Evolutionary conservation across 2,329 filamentous ascomycete genomes (phyloP).

Genomic region (Claviceps purpurea): DNA sequence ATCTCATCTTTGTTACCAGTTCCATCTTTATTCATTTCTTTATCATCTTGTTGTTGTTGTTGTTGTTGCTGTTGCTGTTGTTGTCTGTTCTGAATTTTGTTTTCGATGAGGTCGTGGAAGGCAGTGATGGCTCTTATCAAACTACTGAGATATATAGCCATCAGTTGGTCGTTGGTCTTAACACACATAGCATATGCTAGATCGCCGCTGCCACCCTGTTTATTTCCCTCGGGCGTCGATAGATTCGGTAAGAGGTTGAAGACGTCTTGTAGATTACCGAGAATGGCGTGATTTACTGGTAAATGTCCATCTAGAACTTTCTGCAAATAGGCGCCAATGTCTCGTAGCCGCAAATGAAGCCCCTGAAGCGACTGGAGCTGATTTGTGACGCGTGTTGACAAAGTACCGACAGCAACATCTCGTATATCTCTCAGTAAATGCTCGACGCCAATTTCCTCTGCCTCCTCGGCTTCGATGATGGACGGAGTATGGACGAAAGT

Average conservation of each 20-base stretch:
- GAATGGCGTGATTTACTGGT: slow-evolving; percentile 91
- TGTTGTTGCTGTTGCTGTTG: slow-evolving; percentile 81
- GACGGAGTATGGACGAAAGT: slow-evolving; percentile 98
- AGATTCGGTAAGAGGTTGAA: slow-evolving; percentile 98
- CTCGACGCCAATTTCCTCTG: slow-evolving; percentile 97
- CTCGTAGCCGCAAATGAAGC: slow-evolving; percentile 81
- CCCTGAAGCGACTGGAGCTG: slow-evolving; percentile 96
- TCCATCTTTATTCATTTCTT: slow-evolving; percentile 74
- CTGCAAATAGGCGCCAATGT: slow-evolving; percentile 90
- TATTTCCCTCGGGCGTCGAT: slow-evolving; percentile 62
- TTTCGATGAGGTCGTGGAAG: slow-evolving; percentile 98
- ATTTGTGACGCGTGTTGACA: slow-evolving; percentile 93
- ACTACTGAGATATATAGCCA: slow-evolving; percentile 95
- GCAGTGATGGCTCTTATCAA: slow-evolving; percentile 95
- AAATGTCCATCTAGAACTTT: slow-evolving; percentile 89
- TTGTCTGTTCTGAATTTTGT: slow-evolving; percentile 98
- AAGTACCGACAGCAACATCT: slow-evolving; percentile 90
- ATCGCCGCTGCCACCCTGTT: slow-evolving; percentile 59
- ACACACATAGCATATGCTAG: slow-evolving; percentile 93
- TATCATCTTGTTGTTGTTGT: slow-evolving; percentile 85
- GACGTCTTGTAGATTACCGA: slow-evolving; percentile 96
- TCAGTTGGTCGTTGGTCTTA: slow-evolving; percentile 98
- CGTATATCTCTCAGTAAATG: slow-evolving; percentile 95
- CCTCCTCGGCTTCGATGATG: slow-evolving; percentile 96
- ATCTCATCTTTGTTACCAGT: slow-evolving; percentile 44